These are phyloP conservation scores for Triticum timopheevii DNA, from an alignment of 176 grass and related monocot genomes.

Conservation along the genomic window DNA sequence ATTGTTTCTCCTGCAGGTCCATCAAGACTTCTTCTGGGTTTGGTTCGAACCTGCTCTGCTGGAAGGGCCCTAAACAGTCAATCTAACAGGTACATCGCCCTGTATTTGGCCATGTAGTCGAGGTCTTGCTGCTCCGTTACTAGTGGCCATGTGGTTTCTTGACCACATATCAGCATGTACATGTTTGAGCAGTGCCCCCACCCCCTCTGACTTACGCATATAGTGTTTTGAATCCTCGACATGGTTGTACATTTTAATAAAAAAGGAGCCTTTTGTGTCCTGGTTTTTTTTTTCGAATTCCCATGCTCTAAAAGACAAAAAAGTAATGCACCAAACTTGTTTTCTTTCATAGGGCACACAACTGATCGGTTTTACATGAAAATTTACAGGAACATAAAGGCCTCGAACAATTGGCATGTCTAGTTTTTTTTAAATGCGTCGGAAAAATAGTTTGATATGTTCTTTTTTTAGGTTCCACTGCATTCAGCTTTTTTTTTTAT, in stretches of 20 bases:
- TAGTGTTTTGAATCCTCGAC: neutral
- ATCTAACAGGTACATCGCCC: slow-evolving; percentile 49
- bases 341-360: neutral
- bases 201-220: too few relatives aligned
- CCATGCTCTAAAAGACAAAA: neutral
- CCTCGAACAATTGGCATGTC: neutral
- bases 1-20: slow-evolving; percentile 44
- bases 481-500: neutral
- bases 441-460: neutral
- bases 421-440: neutral
- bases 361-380: neutral
- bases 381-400: neutral
- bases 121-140: neutral
- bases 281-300: neutral
- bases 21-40: slow-evolving; percentile 57
- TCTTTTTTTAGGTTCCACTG: neutral
- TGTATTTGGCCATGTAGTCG: slow-evolving; percentile 9
- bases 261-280: neutral
- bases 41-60: slow-evolving; percentile 64
- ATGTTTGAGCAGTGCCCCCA: too few relatives aligned
- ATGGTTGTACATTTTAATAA: neutral
- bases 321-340: neutral
- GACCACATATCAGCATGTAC: neutral
- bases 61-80: slow-evolving; percentile 64
- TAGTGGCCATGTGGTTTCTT: slow-evolving; percentile 1